A percentile compares a stretch with the other conserved stretches of the same genome.
Conservation (phyloP, 306 rosid genomes). For the Medicago lupulina region DNA sequence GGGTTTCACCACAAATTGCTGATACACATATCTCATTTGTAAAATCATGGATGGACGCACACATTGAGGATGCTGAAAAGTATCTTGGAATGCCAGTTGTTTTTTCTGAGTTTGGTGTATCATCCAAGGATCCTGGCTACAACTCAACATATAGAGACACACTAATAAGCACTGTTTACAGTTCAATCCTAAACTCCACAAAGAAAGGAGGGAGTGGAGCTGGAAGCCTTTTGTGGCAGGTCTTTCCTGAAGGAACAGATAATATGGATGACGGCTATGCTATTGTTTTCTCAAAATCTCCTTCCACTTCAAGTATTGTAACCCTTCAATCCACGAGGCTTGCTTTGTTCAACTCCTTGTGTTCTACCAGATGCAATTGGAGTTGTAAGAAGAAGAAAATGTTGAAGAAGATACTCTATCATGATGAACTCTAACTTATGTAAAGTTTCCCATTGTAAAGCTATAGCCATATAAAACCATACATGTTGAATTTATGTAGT, state of each 20-base stretch:
- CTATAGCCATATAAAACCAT: slow-evolving; percentile 27
- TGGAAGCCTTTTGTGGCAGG: slow-evolving; percentile 89
- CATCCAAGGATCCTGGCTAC: slow-evolving; percentile 82
- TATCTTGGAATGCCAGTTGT: slow-evolving; percentile 84
- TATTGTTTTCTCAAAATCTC: slow-evolving; percentile 65
- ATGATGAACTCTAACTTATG: slow-evolving; percentile 51
- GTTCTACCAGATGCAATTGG: slow-evolving; percentile 78
- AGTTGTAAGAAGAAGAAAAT: slow-evolving; percentile 71
- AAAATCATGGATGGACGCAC: slow-evolving; percentile 89
- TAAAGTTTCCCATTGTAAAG: slow-evolving; percentile 18
- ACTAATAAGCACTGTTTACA: slow-evolving; percentile 62
- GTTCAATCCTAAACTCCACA: slow-evolving; percentile 59
- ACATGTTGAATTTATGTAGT: slow-evolving; percentile 12
- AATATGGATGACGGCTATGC: slow-evolving; percentile 95
- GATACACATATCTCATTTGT: slow-evolving; percentile 75
- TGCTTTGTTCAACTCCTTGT: slow-evolving; percentile 62
- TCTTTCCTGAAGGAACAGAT: slow-evolving; percentile 84
- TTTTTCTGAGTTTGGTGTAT: slow-evolving; percentile 86
- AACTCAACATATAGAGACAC: slow-evolving; percentile 71
- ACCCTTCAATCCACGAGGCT: slow-evolving; percentile 71
- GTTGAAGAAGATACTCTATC: slow-evolving; percentile 40
- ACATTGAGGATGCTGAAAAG: slow-evolving; percentile 89
- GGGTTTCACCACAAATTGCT: slow-evolving; percentile 64
- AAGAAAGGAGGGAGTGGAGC: slow-evolving; percentile 89
- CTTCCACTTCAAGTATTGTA: slow-evolving; percentile 67